phyloP scores from a whole-genome alignment of 768 basidiomycete species.

The Rhizopogon vesiculosus region DNA sequence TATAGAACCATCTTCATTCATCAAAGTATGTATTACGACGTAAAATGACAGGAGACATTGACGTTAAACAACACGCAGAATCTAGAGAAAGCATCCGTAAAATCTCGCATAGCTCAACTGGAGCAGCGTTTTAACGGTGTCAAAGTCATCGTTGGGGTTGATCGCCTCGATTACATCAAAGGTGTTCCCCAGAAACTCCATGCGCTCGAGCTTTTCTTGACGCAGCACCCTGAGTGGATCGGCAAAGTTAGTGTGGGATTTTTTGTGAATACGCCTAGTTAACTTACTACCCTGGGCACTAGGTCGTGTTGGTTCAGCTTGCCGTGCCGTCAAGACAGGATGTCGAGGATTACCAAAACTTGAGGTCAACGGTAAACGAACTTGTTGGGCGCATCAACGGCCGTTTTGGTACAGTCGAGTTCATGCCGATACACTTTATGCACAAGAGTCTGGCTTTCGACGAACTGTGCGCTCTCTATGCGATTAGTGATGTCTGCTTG shows the following conservation, averaged over 20 bases:
- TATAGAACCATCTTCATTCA: constrained; percentile 92
- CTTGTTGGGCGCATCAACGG: constrained; percentile 98
- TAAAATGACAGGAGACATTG: neutral
- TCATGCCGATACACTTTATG: constrained; percentile 99
- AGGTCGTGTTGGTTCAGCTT: constrained; percentile 95
- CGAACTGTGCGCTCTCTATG: constrained; percentile 96
- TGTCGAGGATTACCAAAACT: constrained; percentile 98
- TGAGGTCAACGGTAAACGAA: constrained; percentile 94
- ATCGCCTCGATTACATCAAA: constrained; percentile 99
- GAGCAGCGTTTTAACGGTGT: constrained; percentile 90
- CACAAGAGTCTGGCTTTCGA: constrained; percentile 92
- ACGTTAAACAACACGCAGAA: constrained; percentile 42
- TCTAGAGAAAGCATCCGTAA: constrained; percentile 74
- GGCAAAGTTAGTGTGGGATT: constrained; percentile 62
- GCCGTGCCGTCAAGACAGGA: constrained; percentile 97
- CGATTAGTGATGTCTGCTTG: constrained; percentile 92
- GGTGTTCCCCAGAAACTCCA: constrained; percentile 98
- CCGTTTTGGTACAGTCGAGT: constrained; percentile 97
- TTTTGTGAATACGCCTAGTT: neutral
- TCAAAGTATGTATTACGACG: constrained; percentile 47
- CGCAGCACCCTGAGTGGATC: constrained; percentile 98
- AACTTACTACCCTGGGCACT: constrained; percentile 4
- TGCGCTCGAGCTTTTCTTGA: constrained; percentile 92
- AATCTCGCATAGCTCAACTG: constrained; percentile 72
- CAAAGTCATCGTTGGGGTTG: constrained; percentile 98